Conservation (phyloP, 768 basidiomycete genomes). For the Cyathus striatus region DNA sequence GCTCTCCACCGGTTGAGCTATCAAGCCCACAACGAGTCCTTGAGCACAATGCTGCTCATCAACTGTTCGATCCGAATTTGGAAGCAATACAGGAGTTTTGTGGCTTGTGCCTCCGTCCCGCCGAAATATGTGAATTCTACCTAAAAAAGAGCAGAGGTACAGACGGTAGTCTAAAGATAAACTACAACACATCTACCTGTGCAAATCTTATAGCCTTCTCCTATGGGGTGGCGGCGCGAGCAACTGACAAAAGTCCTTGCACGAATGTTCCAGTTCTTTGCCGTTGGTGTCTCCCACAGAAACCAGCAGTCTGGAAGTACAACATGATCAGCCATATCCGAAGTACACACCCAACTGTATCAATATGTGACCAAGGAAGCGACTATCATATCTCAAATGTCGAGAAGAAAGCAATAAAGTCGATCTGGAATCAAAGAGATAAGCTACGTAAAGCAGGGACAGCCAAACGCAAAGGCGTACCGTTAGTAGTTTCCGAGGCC, state of each 20-base stretch:
- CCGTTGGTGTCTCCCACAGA: constrained; percentile 8
- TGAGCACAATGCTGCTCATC: constrained; percentile 20
- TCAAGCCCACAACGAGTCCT: constrained; percentile 13
- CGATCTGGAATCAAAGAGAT: no score
- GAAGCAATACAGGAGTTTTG: constrained; percentile 10
- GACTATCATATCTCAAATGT: no score
- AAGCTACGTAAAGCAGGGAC: no score
- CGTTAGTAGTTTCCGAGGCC: no score
- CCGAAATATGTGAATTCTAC: constrained; percentile 11
- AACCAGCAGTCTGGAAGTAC: constrained; percentile 15
- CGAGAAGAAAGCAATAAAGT: no score
- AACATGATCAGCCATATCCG: constrained; percentile 11
- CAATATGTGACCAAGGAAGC: no score
- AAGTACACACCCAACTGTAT: no score
- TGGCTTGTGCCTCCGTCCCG: constrained; percentile 18
- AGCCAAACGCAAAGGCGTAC: no score
- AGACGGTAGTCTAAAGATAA: constrained; percentile 8
- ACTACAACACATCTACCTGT: constrained; percentile 12
- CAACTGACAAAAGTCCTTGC: constrained; percentile 9
- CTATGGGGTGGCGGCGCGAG: constrained; percentile 12
- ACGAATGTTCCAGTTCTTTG: constrained; percentile 20
- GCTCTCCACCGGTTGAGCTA: constrained; percentile 9
- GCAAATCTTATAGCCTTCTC: constrained; percentile 8
- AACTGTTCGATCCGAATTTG: constrained; percentile 14
- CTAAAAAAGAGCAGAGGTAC: constrained; percentile 16